Evolutionary conservation across 2,329 filamentous ascomycete species (phyloP).

Genomic region (Colletotrichum limetticola): DNA sequence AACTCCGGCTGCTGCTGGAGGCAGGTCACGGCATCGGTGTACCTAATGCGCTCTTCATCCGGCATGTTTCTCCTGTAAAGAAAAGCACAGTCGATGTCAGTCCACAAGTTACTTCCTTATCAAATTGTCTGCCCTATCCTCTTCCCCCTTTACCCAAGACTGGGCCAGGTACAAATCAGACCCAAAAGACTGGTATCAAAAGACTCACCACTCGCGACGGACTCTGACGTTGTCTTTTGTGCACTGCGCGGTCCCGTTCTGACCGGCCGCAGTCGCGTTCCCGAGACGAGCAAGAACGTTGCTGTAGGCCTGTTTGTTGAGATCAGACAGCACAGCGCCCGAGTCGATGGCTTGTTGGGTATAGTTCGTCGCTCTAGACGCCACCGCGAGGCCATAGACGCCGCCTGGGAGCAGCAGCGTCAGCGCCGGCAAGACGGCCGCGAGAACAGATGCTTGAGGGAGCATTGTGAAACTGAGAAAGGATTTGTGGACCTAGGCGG

Average conservation of each 20-base stretch:
- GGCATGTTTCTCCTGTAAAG: slow-evolving; percentile 13
- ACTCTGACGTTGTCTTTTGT: neutral
- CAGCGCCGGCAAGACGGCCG: neutral
- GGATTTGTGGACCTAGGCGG: no score
- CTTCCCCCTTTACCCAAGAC: no score
- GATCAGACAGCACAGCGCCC: neutral
- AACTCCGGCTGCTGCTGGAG: slow-evolving; percentile 1
- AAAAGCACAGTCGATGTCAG: neutral
- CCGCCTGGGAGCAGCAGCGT: neutral
- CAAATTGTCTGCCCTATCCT: neutral
- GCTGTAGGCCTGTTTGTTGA: neutral
- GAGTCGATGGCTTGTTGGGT: slow-evolving; percentile 10
- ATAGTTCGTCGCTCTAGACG: neutral
- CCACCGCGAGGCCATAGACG: neutral
- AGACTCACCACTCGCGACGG: slow-evolving; percentile 5
- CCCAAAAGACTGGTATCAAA: neutral
- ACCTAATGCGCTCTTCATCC: slow-evolving; percentile 20
- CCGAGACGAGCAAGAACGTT: neutral
- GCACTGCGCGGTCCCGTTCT: slow-evolving; percentile 5
- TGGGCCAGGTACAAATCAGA: neutral
- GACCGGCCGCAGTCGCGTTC: neutral
- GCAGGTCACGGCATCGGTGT: slow-evolving; percentile 18
- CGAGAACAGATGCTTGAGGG: neutral
- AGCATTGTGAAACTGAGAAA: neutral
- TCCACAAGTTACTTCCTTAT: neutral